Percentiles rank a stretch among this genome's conserved stretches.
Evolutionary conservation across 352 stramenopile species (phyloP).

Genomic region (Poterioochromonas sp.): DNA sequence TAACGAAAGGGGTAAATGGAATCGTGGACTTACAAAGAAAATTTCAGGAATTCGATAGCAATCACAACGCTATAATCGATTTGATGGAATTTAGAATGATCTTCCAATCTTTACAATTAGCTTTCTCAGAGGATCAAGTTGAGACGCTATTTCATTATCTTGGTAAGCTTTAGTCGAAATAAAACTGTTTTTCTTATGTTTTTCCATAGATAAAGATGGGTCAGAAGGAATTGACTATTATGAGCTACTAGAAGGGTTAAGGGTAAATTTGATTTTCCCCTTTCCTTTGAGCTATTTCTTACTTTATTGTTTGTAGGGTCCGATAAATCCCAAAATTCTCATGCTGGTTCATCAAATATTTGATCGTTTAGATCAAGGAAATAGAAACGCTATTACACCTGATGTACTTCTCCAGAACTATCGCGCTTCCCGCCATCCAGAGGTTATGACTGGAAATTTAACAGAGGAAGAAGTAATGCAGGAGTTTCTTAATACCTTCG

Average conservation of each 20-base stretch:
- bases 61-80: background rate
- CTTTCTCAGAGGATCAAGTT: background rate
- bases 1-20: background rate
- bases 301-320: slow-evolving; percentile 47
- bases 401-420: slow-evolving; percentile 45
- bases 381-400: slow-evolving; percentile 23
- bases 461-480: slow-evolving; percentile 44
- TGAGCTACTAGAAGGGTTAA: slow-evolving; percentile 70
- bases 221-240: slow-evolving; percentile 62
- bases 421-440: slow-evolving; percentile 47
- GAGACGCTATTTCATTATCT: background rate
- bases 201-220: slow-evolving; percentile 69
- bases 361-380: slow-evolving; percentile 58
- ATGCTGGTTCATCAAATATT: slow-evolving; percentile 66
- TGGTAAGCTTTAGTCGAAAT: background rate
- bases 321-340: slow-evolving; percentile 55
- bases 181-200: too few species aligned
- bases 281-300: background rate
- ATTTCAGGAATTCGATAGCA: background rate
- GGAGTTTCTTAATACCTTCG: slow-evolving; percentile 51
- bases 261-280: background rate
- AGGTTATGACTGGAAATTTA: slow-evolving; percentile 45
- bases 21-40: slow-evolving; percentile 4
- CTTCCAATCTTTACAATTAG: background rate
- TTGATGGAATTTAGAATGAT: background rate